Conservation (phyloP, 352 stramenopile genomes). For the Phytophthora constricta region DNA sequence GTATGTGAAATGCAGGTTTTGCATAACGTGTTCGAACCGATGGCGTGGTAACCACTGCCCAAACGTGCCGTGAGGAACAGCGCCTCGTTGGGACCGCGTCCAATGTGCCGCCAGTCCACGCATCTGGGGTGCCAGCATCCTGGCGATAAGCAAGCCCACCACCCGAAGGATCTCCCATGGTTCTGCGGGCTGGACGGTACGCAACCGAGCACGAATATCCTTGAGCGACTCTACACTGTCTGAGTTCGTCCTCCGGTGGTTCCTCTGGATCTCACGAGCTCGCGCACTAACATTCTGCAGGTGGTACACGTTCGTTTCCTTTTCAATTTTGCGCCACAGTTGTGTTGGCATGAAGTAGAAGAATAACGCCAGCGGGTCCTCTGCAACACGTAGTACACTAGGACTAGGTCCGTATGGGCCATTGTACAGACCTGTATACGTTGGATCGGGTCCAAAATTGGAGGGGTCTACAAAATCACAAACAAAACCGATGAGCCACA, state of each 20-base stretch:
- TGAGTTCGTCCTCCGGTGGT: not conserved
- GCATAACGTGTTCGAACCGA: not conserved
- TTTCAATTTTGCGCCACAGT: not conserved
- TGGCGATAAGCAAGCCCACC: not conserved
- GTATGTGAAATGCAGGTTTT: not conserved
- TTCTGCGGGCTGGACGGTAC: not conserved
- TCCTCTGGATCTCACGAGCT: not conserved
- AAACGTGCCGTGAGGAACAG: conserved; percentile 6
- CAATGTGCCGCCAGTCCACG: not conserved
- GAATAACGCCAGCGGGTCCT: not conserved
- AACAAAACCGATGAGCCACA: not conserved
- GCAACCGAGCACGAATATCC: not conserved
- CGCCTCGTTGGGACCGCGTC: not conserved
- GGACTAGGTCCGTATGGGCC: not conserved
- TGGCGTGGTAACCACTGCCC: conserved; percentile 1
- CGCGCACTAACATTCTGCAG: not conserved
- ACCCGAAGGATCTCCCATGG: not conserved
- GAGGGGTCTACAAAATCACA: not conserved
- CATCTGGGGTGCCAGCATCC: conserved; percentile 1
- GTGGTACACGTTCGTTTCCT: not conserved
- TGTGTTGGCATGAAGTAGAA: not conserved
- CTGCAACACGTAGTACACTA: not conserved
- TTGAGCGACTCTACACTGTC: not conserved
- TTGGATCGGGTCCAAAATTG: not conserved
- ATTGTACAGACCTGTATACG: not conserved